phyloP scores from a whole-genome alignment of 2,329 filamentous ascomycete genomes.

The Penicillium sp. region DNA sequence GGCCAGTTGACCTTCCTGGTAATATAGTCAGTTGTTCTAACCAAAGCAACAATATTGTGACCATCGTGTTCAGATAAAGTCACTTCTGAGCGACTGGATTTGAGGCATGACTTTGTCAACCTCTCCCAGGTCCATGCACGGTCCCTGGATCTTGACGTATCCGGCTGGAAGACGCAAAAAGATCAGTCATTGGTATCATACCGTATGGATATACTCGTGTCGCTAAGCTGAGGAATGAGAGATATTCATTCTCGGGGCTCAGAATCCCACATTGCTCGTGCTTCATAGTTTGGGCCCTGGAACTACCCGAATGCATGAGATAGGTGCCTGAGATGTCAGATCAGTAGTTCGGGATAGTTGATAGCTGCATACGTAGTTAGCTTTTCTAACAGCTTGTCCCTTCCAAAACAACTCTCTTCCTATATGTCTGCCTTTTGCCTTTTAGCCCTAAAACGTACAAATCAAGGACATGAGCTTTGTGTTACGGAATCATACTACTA shows the following conservation, averaged over 20 bases:
- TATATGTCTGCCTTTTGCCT: too few relatives aligned
- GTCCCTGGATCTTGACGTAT: neutral
- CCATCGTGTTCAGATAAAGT: neutral
- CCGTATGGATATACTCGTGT: neutral
- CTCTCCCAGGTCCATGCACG: neutral
- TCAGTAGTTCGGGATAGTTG: too few relatives aligned
- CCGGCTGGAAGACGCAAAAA: neutral
- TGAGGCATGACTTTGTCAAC: neutral
- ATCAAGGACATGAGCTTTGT: neutral
- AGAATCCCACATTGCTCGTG: neutral
- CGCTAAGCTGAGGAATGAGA: neutral
- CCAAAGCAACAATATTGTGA: neutral
- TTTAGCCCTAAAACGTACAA: neutral
- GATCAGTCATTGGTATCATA: neutral
- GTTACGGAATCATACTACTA: neutral
- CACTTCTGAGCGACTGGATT: neutral
- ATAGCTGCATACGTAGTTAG: too few relatives aligned
- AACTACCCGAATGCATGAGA: neutral
- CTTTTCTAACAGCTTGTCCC: too few relatives aligned
- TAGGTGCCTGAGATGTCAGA: too few relatives aligned
- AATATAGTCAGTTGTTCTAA: neutral
- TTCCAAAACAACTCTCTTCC: too few relatives aligned
- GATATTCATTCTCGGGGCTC: neutral
- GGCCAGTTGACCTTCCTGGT: neutral
- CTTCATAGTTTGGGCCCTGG: neutral